Evolutionary conservation across 305 asterid species (phyloP), one percentile per base, ranked within the genome.

Genomic region (Withania somnifera): DNA sequence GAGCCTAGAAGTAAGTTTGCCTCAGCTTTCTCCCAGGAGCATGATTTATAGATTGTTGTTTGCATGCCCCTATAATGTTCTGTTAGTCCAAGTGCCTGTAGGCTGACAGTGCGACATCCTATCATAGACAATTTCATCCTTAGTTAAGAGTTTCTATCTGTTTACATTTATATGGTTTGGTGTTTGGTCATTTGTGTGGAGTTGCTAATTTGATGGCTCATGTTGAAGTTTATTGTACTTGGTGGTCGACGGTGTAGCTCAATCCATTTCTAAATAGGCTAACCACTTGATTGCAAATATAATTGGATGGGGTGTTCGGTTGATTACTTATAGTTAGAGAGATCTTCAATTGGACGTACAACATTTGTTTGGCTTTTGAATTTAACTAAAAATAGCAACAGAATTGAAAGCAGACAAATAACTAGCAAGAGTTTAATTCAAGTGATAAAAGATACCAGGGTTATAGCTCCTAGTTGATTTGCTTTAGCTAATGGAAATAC

Each of bases 1-100:
- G 80, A 87, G 90, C 82, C 91, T 95, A 81, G 97, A 95, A 89
- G 98, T 94, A 89, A 91, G 97, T 89, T 38, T 20, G 26, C 58
- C 50, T 52, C 83, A 47, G 36, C 4, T 36, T 81, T 47, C 28
- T 52, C 30, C 42, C 61, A 14, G 26, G 47, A 26, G 56, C 75
- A 42, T 47, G 53, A 52, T 32, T 32, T 50, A 53, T 56, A 24
- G 50, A 57, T 40, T 4, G 32, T 1, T 38, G 32, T 57, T 30
- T 53, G 69, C 17, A 38, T 50, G 68, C 9, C 28, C 71, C 36
- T 78, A n/a, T 24, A 36, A 69, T 17, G 34, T 78, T 58, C 73
- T 20, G 30, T 63, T 66, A 14, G 26, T 47, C 42, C 20, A 26
- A 26, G 79, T 73, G 19, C 42, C 13, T 47, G 42, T 47, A 47